phyloP scores from a whole-genome alignment of 306 rosid species.

The Ochetophila trinervis region DNA sequence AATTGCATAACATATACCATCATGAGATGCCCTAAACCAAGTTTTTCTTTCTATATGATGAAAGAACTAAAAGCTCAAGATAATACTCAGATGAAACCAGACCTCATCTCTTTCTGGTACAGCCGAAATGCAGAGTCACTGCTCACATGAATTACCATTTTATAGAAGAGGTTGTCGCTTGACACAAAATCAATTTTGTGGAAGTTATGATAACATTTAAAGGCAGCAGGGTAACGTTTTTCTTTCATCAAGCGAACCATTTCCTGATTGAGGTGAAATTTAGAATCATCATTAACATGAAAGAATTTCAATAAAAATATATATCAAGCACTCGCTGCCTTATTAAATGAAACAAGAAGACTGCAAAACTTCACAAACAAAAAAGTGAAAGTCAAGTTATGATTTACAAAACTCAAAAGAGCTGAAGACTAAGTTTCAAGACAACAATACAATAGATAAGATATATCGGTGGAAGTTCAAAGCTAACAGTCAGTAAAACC shows the following conservation, averaged over 20 bases:
- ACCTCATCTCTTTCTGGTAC: conserved; percentile 91
- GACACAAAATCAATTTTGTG: conserved; percentile 60
- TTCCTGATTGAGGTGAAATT: conserved; percentile 56
- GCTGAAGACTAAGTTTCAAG: too few species aligned
- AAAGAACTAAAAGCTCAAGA: conserved; percentile 11
- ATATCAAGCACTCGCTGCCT: background rate
- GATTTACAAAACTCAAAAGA: background rate
- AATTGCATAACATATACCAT: conserved; percentile 19
- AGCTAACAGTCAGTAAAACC: too few species aligned
- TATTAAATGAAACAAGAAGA: background rate
- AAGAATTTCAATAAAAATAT: conserved; percentile 4
- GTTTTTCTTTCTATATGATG: background rate
- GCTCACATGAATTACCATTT: conserved; percentile 91
- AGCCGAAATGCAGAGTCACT: conserved; percentile 80
- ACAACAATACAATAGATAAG: too few species aligned
- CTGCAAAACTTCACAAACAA: background rate
- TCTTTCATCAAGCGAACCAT: conserved; percentile 71
- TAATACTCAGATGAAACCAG: conserved; percentile 10
- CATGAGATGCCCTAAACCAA: conserved; percentile 5
- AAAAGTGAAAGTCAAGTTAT: background rate
- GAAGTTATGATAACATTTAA: conserved; percentile 86
- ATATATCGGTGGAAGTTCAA: too few species aligned
- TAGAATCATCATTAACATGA: conserved; percentile 4
- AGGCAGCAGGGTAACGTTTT: conserved; percentile 73
- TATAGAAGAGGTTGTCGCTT: conserved; percentile 69